Base-by-base conservation (phyloP, 805 yeast species). In the Clavispora vitiphila region DNA sequence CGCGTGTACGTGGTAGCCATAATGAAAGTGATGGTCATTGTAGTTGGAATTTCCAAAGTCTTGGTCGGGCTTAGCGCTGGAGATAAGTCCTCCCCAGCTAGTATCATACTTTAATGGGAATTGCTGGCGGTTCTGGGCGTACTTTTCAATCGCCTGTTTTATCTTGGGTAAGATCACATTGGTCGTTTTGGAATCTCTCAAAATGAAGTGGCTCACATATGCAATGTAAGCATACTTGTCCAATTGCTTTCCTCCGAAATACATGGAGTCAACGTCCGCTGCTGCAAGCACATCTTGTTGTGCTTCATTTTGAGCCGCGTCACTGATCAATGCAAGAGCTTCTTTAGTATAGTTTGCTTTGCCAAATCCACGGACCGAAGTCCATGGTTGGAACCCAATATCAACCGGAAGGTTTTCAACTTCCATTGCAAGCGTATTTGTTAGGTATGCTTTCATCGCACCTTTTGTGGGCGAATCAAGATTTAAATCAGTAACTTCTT, bases 251-350 rank as follows among this genome's bases (percentile, higher is more conserved):
- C 98, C 99, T 2, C 95, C 76, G 16, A 86, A 80, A 64, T 91
- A 91, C 86, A 90, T 90, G 0, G 96, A 87, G 47, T 87, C 87
- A 9, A 82, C 67, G 53, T 83, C 67, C n/a, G 83, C 74, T 60
- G 73, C 76, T 14, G 71, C 74, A 4, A 64, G 63, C 26, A 83
- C 72, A 47, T 83, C 86, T 39, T 69, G 77, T 22, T 70, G 54
- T 8, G 76, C 60, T 51, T 85, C 93, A 5, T 59, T 46, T n/a
- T 52, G 56, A 2, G 86, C 83, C 1, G 76, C 76, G 16, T 57
- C 51, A 9, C 65, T 60, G 25, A 85, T 74, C 23, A 62, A 43
- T 2, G 58, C 50, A 29, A 69, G 58, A 3, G 59, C 63, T 3
- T 46, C 39, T 1, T 72, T 69, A 1, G 64, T 53, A 41, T 58